These are phyloP conservation scores for Cladophialophora chaetospira DNA, from an alignment of 2,329 filamentous ascomycete species.

Conservation along the genomic window DNA sequence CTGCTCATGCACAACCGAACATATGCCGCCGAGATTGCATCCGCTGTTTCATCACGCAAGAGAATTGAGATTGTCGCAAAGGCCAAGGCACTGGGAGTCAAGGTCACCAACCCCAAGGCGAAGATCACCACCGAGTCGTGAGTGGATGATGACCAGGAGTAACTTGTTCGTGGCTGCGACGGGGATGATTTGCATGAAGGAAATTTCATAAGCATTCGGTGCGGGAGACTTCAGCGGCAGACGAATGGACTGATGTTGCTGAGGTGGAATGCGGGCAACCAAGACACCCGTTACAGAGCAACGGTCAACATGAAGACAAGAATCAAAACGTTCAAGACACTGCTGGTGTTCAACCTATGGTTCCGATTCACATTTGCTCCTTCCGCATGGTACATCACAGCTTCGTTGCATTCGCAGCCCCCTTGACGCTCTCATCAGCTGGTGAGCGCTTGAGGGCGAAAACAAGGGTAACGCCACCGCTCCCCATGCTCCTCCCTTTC, in stretches of 20 bases:
- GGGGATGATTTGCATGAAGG: conserved; percentile 14
- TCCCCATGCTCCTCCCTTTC: too few relatives aligned
- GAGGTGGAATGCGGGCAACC: background rate
- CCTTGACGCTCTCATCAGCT: too few relatives aligned
- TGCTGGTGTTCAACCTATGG: background rate
- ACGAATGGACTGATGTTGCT: conserved; percentile 5
- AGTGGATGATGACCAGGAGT: conserved; percentile 41
- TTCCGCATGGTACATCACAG: too few relatives aligned
- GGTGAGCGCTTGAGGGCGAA: too few relatives aligned
- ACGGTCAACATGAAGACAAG: conserved; percentile 13
- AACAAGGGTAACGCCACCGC: too few relatives aligned
- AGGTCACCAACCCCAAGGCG: conserved; percentile 99
- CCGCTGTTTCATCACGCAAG: conserved; percentile 98
- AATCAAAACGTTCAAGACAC: conserved; percentile 24
- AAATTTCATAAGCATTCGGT: conserved; percentile 2
- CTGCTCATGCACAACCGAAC: conserved; percentile 99
- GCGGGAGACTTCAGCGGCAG: conserved; percentile 14
- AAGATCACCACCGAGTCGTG: conserved; percentile 93
- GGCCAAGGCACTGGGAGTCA: conserved; percentile 97
- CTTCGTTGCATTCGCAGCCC: too few relatives aligned
- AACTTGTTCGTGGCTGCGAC: background rate
- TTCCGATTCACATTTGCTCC: too few relatives aligned
- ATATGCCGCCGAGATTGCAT: conserved; percentile 97
- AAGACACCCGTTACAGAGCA: conserved; percentile 2
- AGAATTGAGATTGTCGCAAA: conserved; percentile 95